These are phyloP conservation scores for Dinochytrium kinnereticum DNA, from an alignment of 371 early-diverging fungal species.

Conservation along the genomic window DNA sequence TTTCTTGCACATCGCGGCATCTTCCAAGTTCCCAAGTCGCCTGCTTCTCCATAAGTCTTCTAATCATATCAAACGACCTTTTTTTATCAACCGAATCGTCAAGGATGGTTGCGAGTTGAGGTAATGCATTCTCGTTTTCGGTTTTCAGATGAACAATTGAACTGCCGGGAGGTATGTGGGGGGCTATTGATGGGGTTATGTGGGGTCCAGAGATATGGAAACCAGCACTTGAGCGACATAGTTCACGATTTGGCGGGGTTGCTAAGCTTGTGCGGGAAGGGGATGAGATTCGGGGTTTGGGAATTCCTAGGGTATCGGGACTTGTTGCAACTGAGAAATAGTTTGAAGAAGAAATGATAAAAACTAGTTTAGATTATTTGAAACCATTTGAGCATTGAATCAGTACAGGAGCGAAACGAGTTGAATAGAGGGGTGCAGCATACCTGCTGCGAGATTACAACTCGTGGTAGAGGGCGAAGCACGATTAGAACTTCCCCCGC, in stretches of 20 bases:
- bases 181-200: background rate
- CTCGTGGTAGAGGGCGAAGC: constrained; percentile 1
- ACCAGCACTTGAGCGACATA: no score
- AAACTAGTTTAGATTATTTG: no score
- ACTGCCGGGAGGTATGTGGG: background rate
- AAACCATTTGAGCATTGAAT: no score
- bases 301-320: no score
- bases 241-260: no score
- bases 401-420: no score
- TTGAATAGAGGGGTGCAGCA: no score
- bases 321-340: no score
- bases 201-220: constrained; percentile 9
- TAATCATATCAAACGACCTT: background rate
- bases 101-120: background rate
- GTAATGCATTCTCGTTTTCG: background rate
- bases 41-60: constrained; percentile 5
- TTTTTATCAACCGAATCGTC: background rate
- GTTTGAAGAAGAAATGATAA: no score
- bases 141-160: background rate
- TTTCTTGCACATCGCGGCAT: background rate
- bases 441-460: constrained; percentile 4
- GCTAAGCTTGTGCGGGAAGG: no score
- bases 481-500: constrained; percentile 16
- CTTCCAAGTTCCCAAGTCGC: background rate
- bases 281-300: no score